These are phyloP conservation scores for Ogataea kodamae DNA, from an alignment of 805 yeast species.

Conservation along the genomic window DNA sequence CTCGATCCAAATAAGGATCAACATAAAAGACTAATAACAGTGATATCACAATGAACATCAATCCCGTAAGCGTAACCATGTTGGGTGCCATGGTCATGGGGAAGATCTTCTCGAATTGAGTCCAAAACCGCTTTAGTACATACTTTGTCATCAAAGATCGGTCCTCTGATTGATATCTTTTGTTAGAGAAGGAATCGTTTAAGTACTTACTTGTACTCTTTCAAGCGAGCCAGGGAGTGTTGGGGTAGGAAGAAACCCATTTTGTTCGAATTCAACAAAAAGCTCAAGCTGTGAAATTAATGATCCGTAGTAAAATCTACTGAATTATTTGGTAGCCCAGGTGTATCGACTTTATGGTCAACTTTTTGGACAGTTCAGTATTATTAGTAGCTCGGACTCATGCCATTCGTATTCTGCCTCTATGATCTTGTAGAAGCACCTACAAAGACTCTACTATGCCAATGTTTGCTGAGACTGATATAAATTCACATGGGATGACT, in stretches of 20 bases:
- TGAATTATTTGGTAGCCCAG: no score
- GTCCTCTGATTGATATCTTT: constrained; percentile 68
- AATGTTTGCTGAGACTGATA: no score
- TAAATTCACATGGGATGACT: constrained; percentile 2
- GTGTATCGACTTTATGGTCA: no score
- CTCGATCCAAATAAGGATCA: constrained; percentile 63
- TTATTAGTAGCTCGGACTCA: no score
- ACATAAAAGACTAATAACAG: constrained; percentile 61
- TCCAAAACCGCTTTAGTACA: constrained; percentile 81
- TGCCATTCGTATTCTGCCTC: no score
- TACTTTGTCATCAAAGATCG: constrained; percentile 73
- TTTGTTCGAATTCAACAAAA: constrained; percentile 1
- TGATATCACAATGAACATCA: constrained; percentile 65
- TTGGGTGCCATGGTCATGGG: constrained; percentile 93
- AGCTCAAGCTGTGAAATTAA: no score
- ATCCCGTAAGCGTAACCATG: constrained; percentile 77
- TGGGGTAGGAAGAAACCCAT: constrained; percentile 51
- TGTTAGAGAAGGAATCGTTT: constrained; percentile 1
- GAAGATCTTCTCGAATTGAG: constrained; percentile 63
- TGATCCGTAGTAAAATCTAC: background rate
- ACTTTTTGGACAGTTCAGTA: no score
- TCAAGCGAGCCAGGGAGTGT: constrained; percentile 41
- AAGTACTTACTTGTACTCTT: constrained; percentile 41
- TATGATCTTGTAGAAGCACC: no score
- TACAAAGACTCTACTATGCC: no score